These are phyloP conservation scores for Hyphopichia wangnamkhiaoensis DNA, from an alignment of 1,139 yeast genomes.

Conservation along the genomic window DNA sequence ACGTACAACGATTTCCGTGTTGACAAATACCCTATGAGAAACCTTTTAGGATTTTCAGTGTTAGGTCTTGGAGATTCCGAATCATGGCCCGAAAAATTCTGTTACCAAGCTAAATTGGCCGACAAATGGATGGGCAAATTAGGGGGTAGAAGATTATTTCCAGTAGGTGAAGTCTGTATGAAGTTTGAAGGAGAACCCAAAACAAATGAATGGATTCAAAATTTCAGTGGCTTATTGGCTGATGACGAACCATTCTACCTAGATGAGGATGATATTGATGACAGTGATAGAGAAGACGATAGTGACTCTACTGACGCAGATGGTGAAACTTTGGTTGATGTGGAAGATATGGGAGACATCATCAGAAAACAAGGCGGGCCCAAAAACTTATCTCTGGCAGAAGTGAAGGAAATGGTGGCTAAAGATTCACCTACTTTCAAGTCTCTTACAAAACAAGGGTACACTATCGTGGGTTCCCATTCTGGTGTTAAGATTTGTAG, in stretches of 20 bases:
- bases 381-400: constrained; percentile 19
- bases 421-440: constrained; percentile 86
- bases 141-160: constrained; percentile 83
- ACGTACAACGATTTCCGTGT: constrained; percentile 83
- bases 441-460: constrained; percentile 89
- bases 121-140: constrained; percentile 78
- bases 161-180: constrained; percentile 83
- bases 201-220: constrained; percentile 66
- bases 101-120: constrained; percentile 79
- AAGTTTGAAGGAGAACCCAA: constrained; percentile 66
- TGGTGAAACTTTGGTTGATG: constrained; percentile 61
- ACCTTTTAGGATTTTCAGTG: constrained; percentile 77
- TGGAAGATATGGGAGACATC: constrained; percentile 80
- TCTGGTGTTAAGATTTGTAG: constrained; percentile 95
- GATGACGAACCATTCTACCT: constrained; percentile 68
- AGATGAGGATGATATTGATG: constrained; percentile 36
- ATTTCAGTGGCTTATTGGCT: constrained; percentile 56
- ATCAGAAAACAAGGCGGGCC: constrained; percentile 39
- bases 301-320: constrained; percentile 48
- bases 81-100: constrained; percentile 75
- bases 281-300: constrained; percentile 43
- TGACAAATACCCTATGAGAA: constrained; percentile 73
- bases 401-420: constrained; percentile 83
- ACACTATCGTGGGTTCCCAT: constrained; percentile 89
- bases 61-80: constrained; percentile 88